Conservation (phyloP, 495 filamentous ascomycete species). For the Aspergillus olivimuriae region DNA sequence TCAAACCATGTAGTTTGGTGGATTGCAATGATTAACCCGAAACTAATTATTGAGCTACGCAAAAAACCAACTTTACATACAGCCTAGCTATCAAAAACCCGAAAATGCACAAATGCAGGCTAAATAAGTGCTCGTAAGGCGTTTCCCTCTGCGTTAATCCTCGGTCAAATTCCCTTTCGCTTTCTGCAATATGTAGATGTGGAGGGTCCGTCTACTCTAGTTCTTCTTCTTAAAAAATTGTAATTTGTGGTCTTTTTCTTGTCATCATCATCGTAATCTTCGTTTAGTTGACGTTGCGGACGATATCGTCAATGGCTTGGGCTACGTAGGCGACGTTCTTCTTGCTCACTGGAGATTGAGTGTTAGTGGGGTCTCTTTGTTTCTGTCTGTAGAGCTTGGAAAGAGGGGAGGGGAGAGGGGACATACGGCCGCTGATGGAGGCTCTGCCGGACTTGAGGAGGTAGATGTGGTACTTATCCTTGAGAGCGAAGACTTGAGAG, state of each 20-base stretch:
- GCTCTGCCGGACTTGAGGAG: constrained; percentile 42
- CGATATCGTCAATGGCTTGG: constrained; percentile 38
- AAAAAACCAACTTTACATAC: too few relatives aligned
- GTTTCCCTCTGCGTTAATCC: too few relatives aligned
- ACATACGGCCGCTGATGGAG: constrained; percentile 44
- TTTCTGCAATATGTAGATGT: background rate
- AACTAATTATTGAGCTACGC: too few relatives aligned
- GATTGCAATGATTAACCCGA: too few relatives aligned
- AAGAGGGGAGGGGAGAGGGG: background rate
- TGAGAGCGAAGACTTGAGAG: constrained; percentile 38
- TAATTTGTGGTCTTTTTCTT: background rate
- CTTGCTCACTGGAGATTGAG: constrained; percentile 40
- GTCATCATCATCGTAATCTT: background rate
- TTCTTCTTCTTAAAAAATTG: too few relatives aligned
- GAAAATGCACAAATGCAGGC: too few relatives aligned
- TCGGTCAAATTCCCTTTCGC: too few relatives aligned
- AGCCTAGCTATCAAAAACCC: too few relatives aligned
- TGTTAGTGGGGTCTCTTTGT: constrained; percentile 8
- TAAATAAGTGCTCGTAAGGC: too few relatives aligned
- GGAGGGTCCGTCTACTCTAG: too few relatives aligned
- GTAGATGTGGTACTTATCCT: constrained; percentile 46
- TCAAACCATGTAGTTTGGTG: too few relatives aligned
- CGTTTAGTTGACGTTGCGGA: constrained; percentile 34
- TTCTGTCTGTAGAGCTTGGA: background rate
- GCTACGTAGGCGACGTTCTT: constrained; percentile 46